Percentiles rank a stretch among this genome's conserved stretches.
These are phyloP conservation scores for Lycium barbarum DNA, from an alignment of 257 asterid species.

Conservation along the genomic window DNA sequence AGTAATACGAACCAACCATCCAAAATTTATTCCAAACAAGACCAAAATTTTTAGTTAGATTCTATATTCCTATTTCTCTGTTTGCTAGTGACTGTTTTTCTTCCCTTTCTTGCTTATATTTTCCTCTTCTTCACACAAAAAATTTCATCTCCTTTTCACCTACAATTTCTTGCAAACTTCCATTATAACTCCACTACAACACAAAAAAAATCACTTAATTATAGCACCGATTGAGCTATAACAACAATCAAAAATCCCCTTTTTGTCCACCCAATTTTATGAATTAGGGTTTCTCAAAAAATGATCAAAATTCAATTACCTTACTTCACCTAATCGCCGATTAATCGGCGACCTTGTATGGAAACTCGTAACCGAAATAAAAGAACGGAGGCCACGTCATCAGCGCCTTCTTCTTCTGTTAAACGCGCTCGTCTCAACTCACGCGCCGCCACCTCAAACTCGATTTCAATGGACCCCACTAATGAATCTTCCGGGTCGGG, in stretches of 20 bases:
- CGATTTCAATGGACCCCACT: neutral
- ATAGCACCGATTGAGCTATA: conserved; percentile 25
- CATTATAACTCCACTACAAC: neutral
- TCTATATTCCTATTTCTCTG: neutral
- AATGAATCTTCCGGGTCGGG: conserved; percentile 47
- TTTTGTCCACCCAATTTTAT: conserved; percentile 24
- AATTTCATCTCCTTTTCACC: neutral
- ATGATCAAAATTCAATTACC: conserved; percentile 57
- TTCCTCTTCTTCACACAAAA: neutral
- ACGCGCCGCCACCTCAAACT: conserved; percentile 27
- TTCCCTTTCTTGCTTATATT: neutral
- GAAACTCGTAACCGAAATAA: conserved; percentile 97
- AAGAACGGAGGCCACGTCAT: conserved; percentile 99
- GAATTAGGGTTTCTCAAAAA: conserved; percentile 46
- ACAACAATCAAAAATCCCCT: conserved; percentile 30
- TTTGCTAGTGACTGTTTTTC: neutral
- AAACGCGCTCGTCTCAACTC: conserved; percentile 14
- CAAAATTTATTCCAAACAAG: neutral
- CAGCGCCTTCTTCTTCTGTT: conserved; percentile 71
- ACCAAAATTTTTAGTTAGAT: neutral
- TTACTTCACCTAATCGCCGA: conserved; percentile 74
- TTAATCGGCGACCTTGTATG: conserved; percentile 98
- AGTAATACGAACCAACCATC: no score
- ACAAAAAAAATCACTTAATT: conserved; percentile 29
- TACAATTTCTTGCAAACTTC: neutral